A percentile compares a stretch with the other conserved stretches of the same genome.
Conservation (phyloP, 2,329 filamentous ascomycete genomes). For the Monilinia polystroma region DNA sequence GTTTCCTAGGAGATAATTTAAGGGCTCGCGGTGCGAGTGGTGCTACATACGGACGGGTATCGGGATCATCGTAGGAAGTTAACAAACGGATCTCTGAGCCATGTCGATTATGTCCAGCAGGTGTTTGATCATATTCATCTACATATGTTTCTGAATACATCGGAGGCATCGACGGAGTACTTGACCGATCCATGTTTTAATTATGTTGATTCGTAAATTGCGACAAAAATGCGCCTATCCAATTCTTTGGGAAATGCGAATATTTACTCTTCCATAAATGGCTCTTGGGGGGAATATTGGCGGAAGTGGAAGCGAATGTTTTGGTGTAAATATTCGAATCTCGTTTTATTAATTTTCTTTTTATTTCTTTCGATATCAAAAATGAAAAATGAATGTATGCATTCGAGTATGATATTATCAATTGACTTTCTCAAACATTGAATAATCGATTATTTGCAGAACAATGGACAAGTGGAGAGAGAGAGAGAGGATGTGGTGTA, state of each 20-base stretch:
- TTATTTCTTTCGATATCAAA: neutral
- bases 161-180: constrained; percentile 53
- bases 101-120: constrained; percentile 46
- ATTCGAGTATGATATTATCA: neutral
- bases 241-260: constrained; percentile 15
- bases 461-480: neutral
- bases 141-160: constrained; percentile 57
- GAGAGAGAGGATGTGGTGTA: neutral
- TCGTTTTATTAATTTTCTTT: neutral
- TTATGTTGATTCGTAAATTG: constrained; percentile 27
- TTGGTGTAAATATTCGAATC: no score
- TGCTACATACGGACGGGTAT: constrained; percentile 55
- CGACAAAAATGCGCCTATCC: constrained; percentile 24
- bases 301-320: no score
- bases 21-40: constrained; percentile 32
- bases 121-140: constrained; percentile 49
- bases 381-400: neutral
- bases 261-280: constrained; percentile 19
- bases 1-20: constrained; percentile 31
- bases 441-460: neutral
- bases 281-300: neutral
- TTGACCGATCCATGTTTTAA: constrained; percentile 44
- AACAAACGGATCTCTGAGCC: constrained; percentile 58
- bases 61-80: constrained; percentile 60
- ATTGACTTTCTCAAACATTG: neutral